These are phyloP conservation scores for Sarcodon sp. DNA, from an alignment of 768 basidiomycete species.

Conservation along the genomic window DNA sequence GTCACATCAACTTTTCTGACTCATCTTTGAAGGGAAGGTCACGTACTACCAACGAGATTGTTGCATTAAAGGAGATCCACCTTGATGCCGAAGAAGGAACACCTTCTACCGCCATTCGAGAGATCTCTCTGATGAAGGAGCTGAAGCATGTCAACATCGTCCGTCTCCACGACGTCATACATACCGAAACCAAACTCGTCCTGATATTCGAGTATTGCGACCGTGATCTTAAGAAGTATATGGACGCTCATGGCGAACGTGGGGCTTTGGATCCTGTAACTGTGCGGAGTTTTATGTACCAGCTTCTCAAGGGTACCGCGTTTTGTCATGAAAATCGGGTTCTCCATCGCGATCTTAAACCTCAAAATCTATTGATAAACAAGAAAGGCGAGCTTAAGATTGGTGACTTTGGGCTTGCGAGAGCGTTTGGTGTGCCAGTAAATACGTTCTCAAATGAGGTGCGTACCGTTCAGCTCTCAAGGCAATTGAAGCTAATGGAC, in stretches of 20 bases:
- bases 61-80: constrained; percentile 97
- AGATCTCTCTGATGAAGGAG: constrained; percentile 99
- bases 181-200: constrained; percentile 95
- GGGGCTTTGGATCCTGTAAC: constrained; percentile 86
- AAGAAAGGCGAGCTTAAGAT: constrained; percentile 93
- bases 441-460: constrained; percentile 99
- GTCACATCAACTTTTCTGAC: constrained; percentile 2
- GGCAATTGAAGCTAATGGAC: constrained; percentile 2
- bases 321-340: constrained; percentile 99
- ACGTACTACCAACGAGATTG: constrained; percentile 95
- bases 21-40: constrained; percentile 61
- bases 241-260: constrained; percentile 96
- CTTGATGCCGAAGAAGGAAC: constrained; percentile 99
- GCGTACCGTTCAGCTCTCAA: constrained; percentile 7
- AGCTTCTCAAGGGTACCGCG: constrained; percentile 91
- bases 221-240: constrained; percentile 97
- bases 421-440: constrained; percentile 97
- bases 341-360: constrained; percentile 94
- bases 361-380: constrained; percentile 96
- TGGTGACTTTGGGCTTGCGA: constrained; percentile 94
- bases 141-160: constrained; percentile 99
- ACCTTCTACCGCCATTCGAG: constrained; percentile 95
- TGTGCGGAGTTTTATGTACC: constrained; percentile 94
- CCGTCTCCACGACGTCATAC: constrained; percentile 95
- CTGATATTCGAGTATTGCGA: constrained; percentile 99